A percentile compares a stretch with the other conserved stretches of the same genome.
Evolutionary conservation across 2,329 filamentous ascomycete genomes (phyloP).

Genomic region (Cordyceps tenuipes): DNA sequence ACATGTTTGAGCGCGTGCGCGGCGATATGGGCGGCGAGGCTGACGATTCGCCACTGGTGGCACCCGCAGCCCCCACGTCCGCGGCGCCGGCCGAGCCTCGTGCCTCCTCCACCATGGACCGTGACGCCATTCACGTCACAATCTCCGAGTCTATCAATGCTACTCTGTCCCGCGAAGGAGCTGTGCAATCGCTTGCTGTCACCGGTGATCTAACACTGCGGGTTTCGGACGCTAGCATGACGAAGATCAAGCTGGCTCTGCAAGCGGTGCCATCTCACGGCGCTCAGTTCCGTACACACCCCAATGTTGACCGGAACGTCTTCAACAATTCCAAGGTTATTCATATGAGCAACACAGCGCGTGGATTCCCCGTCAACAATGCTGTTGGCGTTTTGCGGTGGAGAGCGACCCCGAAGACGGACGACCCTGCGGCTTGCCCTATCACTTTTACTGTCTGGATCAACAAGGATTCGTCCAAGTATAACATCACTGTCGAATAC

Average conservation of each 20-base stretch:
- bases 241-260: conserved; percentile 83
- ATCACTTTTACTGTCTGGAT: conserved; percentile 98
- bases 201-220: conserved; percentile 89
- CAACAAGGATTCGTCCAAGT: conserved; percentile 76
- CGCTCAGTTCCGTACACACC: conserved; percentile 89
- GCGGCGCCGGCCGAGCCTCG: conserved; percentile 46
- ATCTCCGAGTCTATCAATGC: conserved; percentile 87
- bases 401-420: conserved; percentile 74
- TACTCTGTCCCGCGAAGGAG: conserved; percentile 79
- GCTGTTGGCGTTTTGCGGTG: conserved; percentile 88
- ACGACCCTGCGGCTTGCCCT: conserved; percentile 73
- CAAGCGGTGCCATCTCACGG: conserved; percentile 69
- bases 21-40: conserved; percentile 83
- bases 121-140: conserved; percentile 80
- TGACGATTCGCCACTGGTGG: conserved; percentile 67
- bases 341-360: conserved; percentile 79
- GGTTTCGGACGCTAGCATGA: conserved; percentile 79
- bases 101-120: conserved; percentile 61
- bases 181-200: conserved; percentile 76
- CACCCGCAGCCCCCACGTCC: conserved; percentile 41
- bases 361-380: conserved; percentile 92
- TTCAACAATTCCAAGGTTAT: conserved; percentile 80
- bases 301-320: conserved; percentile 83
- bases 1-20: conserved; percentile 93
- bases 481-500: conserved; percentile 90